Percentiles rank a stretch among this genome's conserved stretches.
phyloP scores from a whole-genome alignment of 208 protist genomes.

The Leishmania martiniquensis region DNA sequence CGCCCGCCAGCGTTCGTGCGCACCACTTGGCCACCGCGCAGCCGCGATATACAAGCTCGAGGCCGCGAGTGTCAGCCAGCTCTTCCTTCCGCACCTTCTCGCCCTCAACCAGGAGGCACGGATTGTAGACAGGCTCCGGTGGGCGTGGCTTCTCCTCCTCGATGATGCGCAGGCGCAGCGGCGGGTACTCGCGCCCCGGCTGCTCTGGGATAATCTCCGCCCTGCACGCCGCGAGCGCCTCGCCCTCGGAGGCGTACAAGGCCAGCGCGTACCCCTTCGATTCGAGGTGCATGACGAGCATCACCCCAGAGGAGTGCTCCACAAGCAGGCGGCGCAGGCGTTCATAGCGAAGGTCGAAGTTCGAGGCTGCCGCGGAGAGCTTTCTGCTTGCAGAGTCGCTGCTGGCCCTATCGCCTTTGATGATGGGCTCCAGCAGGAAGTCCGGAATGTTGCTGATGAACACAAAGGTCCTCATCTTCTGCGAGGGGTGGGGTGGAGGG shows the following conservation, averaged over 20 bases:
- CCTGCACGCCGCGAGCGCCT: constrained; percentile 84
- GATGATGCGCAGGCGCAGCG: constrained; percentile 76
- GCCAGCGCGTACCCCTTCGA: constrained; percentile 72
- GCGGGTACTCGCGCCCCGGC: constrained; percentile 33
- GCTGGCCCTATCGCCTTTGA: constrained; percentile 16
- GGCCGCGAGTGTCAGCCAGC: constrained; percentile 67
- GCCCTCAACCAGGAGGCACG: constrained; percentile 68
- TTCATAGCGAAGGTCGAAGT: constrained; percentile 86
- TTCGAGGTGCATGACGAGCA: constrained; percentile 89
- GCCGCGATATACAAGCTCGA: constrained; percentile 81
- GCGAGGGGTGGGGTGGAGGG: background rate
- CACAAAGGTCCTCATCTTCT: constrained; percentile 76
- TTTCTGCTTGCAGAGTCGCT: background rate
- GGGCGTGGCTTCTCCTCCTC: constrained; percentile 69
- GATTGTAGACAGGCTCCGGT: constrained; percentile 78
- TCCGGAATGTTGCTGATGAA: constrained; percentile 86
- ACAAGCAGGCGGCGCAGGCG: constrained; percentile 72
- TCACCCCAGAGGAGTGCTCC: constrained; percentile 81
- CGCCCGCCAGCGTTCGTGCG: constrained; percentile 46
- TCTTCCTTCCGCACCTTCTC: constrained; percentile 65
- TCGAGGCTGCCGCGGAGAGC: constrained; percentile 12
- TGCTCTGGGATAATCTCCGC: constrained; percentile 54
- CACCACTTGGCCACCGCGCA: constrained; percentile 74
- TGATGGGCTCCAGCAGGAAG: constrained; percentile 70
- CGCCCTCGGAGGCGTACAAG: constrained; percentile 83